Base-by-base conservation (phyloP, 495 filamentous ascomycete species). In the Aspergillus baeticus region DNA sequence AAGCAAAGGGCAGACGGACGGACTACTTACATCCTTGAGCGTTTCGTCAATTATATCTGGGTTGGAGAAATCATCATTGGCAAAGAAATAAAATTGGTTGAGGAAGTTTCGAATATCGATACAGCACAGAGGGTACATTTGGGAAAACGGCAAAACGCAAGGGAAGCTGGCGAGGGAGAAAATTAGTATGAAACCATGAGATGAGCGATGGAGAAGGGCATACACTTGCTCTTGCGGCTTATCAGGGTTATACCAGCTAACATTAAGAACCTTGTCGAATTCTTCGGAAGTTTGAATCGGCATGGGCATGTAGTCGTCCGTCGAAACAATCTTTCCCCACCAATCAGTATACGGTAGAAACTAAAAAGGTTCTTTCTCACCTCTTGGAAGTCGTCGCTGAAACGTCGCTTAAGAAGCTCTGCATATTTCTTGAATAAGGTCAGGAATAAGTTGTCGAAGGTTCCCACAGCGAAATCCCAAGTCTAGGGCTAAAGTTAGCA, bases 281-380 rank as follows among this genome's bases (percentile, higher is more conserved):
- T 97, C 91, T 54, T 95, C 92, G n/a, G 79, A 60, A 21, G 86
- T 89, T 56, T 88, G 86, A 63, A 97, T 95, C 6, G 89, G 86
- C 95, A 99, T 98, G 17, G 95, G 95, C 92, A 98, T 97, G 71
- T 98, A 99, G 68, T 99, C 94, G 68, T 99, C 94, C 11, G 91
- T 96, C 10, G 87, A 89, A 23, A 99, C 91, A 69, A 96, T 96
- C 85, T 94, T 55, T 42, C 17, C n/a, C n/a, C 18, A 11, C 1
- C 34, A 7, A 37, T 69, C 31, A 68, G 55, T 43, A 57, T 47
- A 23, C 10, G 18, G n/a, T 18, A 11, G 13, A 6, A 10, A 22
- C 13, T 14, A n/a, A n/a, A 14, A 14, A n/a, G 11, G 26, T 10
- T 22, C 6, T 34, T 37, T 10, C 70, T 51, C 66, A 90, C 88